These are phyloP conservation scores for Leptographium radiaticola DNA, from an alignment of 2,329 filamentous ascomycete species.

Conservation along the genomic window DNA sequence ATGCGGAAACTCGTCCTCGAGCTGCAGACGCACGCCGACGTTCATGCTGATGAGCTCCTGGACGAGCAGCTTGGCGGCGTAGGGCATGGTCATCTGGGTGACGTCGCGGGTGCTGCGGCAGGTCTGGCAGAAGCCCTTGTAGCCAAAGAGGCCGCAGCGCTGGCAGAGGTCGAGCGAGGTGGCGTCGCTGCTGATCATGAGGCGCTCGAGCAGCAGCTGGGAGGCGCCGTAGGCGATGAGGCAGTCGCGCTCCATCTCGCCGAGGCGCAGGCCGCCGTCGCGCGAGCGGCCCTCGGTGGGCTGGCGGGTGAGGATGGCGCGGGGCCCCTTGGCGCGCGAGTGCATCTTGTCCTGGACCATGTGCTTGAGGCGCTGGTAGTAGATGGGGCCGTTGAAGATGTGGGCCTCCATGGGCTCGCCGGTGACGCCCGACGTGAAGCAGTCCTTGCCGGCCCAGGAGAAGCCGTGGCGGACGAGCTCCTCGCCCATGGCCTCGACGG, in stretches of 20 bases:
- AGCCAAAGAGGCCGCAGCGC: slow-evolving; percentile 87
- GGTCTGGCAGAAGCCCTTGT: slow-evolving; percentile 86
- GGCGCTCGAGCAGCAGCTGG: slow-evolving; percentile 78
- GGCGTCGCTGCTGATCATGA: slow-evolving; percentile 90
- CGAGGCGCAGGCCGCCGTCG: slow-evolving; percentile 81
- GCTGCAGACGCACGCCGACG: slow-evolving; percentile 78
- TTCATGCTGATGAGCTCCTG: slow-evolving; percentile 99
- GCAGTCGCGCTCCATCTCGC: slow-evolving; percentile 99
- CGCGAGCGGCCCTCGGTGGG: slow-evolving; percentile 91
- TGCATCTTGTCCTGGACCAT: slow-evolving; percentile 99
- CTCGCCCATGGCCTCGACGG: slow-evolving; percentile 79
- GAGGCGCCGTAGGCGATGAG: slow-evolving; percentile 92
- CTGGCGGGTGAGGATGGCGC: slow-evolving; percentile 85
- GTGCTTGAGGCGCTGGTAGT: slow-evolving; percentile 99
- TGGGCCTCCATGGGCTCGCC: slow-evolving; percentile 90
- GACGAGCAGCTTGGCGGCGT: slow-evolving; percentile 89
- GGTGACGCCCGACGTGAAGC: slow-evolving; percentile 87
- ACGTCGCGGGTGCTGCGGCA: slow-evolving; percentile 78
- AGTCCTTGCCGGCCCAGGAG: slow-evolving; percentile 94
- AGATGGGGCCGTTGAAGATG: slow-evolving; percentile 97
- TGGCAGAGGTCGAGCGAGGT: slow-evolving; percentile 91
- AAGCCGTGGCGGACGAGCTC: slow-evolving; percentile 81
- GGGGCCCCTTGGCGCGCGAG: slow-evolving; percentile 76
- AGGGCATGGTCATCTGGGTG: slow-evolving; percentile 90
- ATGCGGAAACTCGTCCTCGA: slow-evolving; percentile 87